These are phyloP conservation scores for Nemania serpens DNA, from an alignment of 2,329 filamentous ascomycete genomes.

Conservation along the genomic window DNA sequence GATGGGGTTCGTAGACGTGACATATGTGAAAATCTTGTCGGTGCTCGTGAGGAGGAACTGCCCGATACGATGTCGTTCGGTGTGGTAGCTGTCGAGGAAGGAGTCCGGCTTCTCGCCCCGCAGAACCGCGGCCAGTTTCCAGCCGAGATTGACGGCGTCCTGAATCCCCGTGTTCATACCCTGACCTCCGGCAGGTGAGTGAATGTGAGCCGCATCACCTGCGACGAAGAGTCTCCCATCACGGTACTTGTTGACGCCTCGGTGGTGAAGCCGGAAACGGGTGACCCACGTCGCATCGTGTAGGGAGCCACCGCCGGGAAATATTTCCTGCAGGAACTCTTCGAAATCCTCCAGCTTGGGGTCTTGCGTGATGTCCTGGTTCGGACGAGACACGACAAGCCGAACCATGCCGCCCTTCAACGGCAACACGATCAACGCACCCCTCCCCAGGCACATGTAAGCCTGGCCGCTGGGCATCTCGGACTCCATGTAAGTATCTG, in stretches of 20 bases:
- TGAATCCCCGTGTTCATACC: slow-evolving; percentile 61
- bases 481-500: slow-evolving; percentile 45
- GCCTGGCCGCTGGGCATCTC: slow-evolving; percentile 28
- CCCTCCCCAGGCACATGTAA: slow-evolving; percentile 40
- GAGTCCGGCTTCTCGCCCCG: slow-evolving; percentile 40
- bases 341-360: slow-evolving; percentile 42
- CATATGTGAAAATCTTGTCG: slow-evolving; percentile 45
- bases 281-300: slow-evolving; percentile 48
- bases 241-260: slow-evolving; percentile 45
- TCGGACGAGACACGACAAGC: slow-evolving; percentile 36
- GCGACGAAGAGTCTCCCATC: slow-evolving; percentile 57
- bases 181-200: slow-evolving; percentile 59
- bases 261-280: slow-evolving; percentile 52
- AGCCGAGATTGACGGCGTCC: slow-evolving; percentile 55
- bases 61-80: slow-evolving; percentile 53
- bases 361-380: slow-evolving; percentile 25
- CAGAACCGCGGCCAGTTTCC: slow-evolving; percentile 54
- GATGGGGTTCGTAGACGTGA: slow-evolving; percentile 44
- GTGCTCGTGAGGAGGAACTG: slow-evolving; percentile 47
- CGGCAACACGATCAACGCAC: slow-evolving; percentile 44
- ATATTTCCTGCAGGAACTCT: slow-evolving; percentile 31
- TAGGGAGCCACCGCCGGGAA: slow-evolving; percentile 37
- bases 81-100: slow-evolving; percentile 53
- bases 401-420: slow-evolving; percentile 36
- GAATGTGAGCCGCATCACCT: slow-evolving; percentile 62